phyloP scores from a whole-genome alignment of 2,329 filamentous ascomycete genomes.

The Curvularia spicifera region DNA sequence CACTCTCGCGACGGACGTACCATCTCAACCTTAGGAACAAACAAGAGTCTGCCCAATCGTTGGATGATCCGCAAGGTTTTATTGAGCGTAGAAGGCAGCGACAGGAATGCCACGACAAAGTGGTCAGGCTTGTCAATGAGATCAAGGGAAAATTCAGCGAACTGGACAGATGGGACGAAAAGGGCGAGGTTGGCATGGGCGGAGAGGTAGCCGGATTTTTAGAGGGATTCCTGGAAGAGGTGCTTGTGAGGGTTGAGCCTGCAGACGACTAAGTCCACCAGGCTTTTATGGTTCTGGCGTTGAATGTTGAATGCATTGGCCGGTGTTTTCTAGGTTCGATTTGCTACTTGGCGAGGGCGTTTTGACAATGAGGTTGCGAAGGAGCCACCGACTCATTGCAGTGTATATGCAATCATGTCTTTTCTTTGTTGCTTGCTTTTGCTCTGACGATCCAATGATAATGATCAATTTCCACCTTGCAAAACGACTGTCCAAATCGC shows the following conservation, averaged over 20 bases:
- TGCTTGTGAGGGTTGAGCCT: conserved; percentile 88
- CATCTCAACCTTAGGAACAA: conserved; percentile 59
- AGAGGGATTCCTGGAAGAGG: conserved; percentile 91
- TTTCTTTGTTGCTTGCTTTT: neutral
- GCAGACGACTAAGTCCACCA: conserved; percentile 66
- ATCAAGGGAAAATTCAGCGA: conserved; percentile 83
- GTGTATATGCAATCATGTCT: conserved; percentile 1
- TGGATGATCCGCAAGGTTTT: conserved; percentile 63
- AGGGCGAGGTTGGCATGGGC: conserved; percentile 90
- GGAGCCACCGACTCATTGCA: neutral
- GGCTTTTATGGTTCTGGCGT: conserved; percentile 4
- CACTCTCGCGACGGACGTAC: conserved; percentile 76
- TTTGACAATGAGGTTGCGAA: neutral
- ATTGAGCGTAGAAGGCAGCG: conserved; percentile 45
- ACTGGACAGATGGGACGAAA: conserved; percentile 86
- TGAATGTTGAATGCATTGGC: neutral
- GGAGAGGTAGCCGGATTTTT: conserved; percentile 86
- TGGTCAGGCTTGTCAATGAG: conserved; percentile 81
- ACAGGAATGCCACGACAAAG: conserved; percentile 76
- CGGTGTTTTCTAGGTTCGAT: conserved; percentile 1
- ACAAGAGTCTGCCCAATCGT: conserved; percentile 52
- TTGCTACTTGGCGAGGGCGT: conserved; percentile 11
- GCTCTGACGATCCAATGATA: neutral
- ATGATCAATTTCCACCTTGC: neutral
- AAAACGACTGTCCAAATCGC: neutral